These are phyloP conservation scores for Neurospora sp. DNA, from an alignment of 2,329 filamentous ascomycete genomes.

Conservation along the genomic window DNA sequence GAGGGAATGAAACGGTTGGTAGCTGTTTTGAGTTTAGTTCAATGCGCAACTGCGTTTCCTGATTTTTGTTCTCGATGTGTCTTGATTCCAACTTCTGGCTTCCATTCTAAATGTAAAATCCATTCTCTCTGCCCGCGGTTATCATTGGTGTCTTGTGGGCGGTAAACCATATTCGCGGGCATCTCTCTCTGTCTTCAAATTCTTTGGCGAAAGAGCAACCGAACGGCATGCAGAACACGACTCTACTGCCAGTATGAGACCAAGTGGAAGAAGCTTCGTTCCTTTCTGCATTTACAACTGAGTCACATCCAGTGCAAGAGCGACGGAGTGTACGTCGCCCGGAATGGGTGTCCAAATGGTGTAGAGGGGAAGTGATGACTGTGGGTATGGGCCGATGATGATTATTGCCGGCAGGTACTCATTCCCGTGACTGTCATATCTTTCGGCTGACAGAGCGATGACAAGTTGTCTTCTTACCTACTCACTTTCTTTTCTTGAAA, in stretches of 20 bases:
- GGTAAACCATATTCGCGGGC: too few species aligned
- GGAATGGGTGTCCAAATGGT: background rate
- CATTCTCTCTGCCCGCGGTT: background rate
- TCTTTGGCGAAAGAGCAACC: background rate
- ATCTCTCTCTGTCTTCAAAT: background rate
- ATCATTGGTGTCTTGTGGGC: background rate
- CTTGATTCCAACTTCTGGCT: too few species aligned
- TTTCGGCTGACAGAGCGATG: background rate
- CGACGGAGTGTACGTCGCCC: background rate
- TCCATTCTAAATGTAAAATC: background rate
- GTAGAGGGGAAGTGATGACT: background rate
- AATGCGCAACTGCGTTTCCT: too few species aligned
- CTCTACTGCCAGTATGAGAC: background rate
- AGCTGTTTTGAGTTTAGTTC: too few species aligned
- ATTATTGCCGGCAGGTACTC: background rate
- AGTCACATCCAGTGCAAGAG: background rate
- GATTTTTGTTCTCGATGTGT: too few species aligned
- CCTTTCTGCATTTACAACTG: background rate
- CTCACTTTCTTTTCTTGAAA: background rate
- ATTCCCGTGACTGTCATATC: background rate
- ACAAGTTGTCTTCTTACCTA: background rate
- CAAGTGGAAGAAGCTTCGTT: background rate
- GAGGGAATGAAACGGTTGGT: background rate
- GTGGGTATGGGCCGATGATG: background rate
- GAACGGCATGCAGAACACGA: background rate